Percentiles rank a stretch among this genome's conserved stretches.
phyloP scores from a whole-genome alignment of 768 basidiomycete genomes.

The Xerocomus potaroensis region DNA sequence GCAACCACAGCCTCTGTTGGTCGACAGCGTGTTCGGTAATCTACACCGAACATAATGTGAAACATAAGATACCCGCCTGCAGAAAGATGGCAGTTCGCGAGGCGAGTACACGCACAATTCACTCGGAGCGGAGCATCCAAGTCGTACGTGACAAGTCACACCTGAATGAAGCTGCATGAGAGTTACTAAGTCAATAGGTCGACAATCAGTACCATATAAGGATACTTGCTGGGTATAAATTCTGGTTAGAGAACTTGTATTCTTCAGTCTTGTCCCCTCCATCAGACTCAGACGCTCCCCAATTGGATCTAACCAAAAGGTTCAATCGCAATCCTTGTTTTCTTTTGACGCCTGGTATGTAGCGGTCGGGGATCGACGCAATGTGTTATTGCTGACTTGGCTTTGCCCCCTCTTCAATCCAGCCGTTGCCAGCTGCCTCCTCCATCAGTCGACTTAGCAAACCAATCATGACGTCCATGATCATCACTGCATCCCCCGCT shows the following conservation, averaged over 20 bases:
- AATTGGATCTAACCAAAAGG: neutral
- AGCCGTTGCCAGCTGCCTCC: neutral
- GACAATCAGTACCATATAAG: neutral
- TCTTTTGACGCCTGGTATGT: conserved; percentile 6
- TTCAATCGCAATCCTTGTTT: neutral
- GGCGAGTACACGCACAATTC: neutral
- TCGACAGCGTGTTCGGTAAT: neutral
- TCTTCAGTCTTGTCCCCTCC: neutral
- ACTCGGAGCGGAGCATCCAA: neutral
- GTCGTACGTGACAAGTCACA: neutral
- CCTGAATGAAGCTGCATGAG: neutral
- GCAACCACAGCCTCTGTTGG: neutral
- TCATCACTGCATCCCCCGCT: neutral
- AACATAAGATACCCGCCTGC: neutral
- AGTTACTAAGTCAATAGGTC: neutral
- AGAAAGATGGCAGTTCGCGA: neutral
- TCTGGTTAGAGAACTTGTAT: neutral
- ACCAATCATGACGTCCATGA: neutral
- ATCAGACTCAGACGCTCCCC: neutral
- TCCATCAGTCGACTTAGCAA: too few relatives aligned
- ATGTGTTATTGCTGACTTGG: conserved; percentile 1
- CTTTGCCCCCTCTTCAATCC: neutral
- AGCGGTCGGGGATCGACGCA: neutral
- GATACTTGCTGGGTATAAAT: conserved; percentile 13
- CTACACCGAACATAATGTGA: neutral